Conservation (phyloP, 1,284 basidiomycete genomes). For the Sphaerobolus stellatus region DNA sequence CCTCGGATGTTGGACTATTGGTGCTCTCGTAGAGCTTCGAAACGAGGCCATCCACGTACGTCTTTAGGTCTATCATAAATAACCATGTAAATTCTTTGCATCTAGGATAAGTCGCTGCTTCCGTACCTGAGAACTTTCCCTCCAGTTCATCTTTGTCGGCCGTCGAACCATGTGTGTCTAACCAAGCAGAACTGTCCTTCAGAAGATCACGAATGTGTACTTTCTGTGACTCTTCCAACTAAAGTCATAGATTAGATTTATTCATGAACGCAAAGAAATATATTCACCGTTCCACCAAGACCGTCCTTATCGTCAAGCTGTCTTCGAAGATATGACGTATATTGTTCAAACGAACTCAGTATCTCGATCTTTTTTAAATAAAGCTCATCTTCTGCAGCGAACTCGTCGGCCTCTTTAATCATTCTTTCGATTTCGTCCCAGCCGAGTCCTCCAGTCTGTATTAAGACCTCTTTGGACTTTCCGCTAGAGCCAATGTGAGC, state of each 20-base stretch:
- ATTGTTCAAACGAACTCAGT: conserved; percentile 76
- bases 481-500: conserved; percentile 47
- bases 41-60: no score
- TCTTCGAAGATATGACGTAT: conserved; percentile 80
- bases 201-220: conserved; percentile 78
- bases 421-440: conserved; percentile 90
- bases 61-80: no score
- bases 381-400: conserved; percentile 81
- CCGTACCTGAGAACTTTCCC: conserved; percentile 75
- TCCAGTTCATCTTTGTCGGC: conserved; percentile 87
- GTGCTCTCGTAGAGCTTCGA: no score
- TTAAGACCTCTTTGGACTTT: conserved; percentile 86
- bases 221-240: conserved; percentile 81
- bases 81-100: no score
- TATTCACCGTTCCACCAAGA: conserved; percentile 73
- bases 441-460: conserved; percentile 76
- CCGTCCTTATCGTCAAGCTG: conserved; percentile 87
- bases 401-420: conserved; percentile 89
- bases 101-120: no score
- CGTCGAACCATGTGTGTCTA: conserved; percentile 77
- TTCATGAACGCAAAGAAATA: neutral
- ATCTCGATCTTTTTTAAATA: conserved; percentile 88
- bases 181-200: conserved; percentile 91
- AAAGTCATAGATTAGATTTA: neutral
- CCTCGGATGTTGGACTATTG: no score